Base-by-base conservation (phyloP, 1,284 basidiomycete species). In the Lignosus rhinocerotis region DNA sequence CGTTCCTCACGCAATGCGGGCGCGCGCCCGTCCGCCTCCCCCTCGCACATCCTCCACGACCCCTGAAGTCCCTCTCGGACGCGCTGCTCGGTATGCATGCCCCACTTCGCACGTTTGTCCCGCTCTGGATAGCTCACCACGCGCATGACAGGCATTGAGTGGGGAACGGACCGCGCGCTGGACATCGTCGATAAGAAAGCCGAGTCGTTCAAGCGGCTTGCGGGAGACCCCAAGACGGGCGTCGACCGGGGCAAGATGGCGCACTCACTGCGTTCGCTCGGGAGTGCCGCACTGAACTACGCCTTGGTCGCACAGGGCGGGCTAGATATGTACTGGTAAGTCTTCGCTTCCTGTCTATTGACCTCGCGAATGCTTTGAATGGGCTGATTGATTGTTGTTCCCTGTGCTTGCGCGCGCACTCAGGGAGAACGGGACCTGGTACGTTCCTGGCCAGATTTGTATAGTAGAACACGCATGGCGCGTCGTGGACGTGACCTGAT, bases 381-480 rank as follows among this genome's bases (percentile, higher is more conserved):
- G 38, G 14, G 36, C 12, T 14, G 10, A 39, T 6, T 36, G 51
- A 33, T 21, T 19, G 41, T 11, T 25, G 25, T 25, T 25, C 8
- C 14, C 11, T 7, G 8, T n/a, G 10, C 6, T 32, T 2, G 43
- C 31, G 33, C 49, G 31, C 21, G 6, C 42, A 19, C 43, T 12
- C 11, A 94, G 93, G 91, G 94, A 96, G 76, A 92, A 95, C 58
- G 94, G 94, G 9, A 93, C 91, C 71, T 93, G 90, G 83, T 82
- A 65, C 68, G 81, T 59, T n/a, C 38, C 5, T 9, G 16, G n/a
- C 39, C 11, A 11, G n/a, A 41, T 45, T 8, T 17, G 21, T 6
- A 17, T 3, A 7, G 16, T 5, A 32, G n/a, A 11, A 8, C 12
- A 50, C 42, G 21, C 31, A 25, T 34, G 30, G 43, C 36, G 31